phyloP scores from a whole-genome alignment of 805 yeast genomes.

The Yarrowia deformans region DNA sequence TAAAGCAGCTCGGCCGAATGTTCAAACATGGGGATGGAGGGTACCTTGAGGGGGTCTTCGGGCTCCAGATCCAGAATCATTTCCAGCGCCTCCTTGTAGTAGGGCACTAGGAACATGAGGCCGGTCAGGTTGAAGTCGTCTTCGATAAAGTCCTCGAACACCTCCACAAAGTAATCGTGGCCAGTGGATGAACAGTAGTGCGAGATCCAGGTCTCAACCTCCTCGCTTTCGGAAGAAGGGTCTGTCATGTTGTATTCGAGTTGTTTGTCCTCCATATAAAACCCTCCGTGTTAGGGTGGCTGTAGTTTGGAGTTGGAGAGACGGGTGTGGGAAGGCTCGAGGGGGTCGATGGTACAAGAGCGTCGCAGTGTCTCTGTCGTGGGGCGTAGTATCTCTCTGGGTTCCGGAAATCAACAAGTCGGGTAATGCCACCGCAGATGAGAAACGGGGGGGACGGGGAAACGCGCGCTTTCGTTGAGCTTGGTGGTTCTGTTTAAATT shows the following conservation, averaged over 20 bases:
- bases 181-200: conserved; percentile 80
- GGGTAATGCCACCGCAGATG: neutral
- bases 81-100: conserved; percentile 89
- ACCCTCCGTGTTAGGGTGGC: no score
- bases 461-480: conserved; percentile 15
- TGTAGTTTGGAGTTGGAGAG: no score
- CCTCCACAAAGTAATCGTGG: conserved; percentile 91
- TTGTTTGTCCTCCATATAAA: conserved; percentile 23
- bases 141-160: conserved; percentile 89
- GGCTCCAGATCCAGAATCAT: conserved; percentile 86
- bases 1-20: conserved; percentile 91
- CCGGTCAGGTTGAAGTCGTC: conserved; percentile 98
- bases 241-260: conserved; percentile 36
- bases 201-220: conserved; percentile 80
- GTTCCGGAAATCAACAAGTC: neutral
- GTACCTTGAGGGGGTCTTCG: conserved; percentile 61
- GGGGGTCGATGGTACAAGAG: neutral
- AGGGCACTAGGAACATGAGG: conserved; percentile 81
- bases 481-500: conserved; percentile 2
- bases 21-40: conserved; percentile 77
- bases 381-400: neutral
- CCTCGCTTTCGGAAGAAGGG: conserved; percentile 48
- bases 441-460: neutral
- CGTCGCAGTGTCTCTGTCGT: neutral
- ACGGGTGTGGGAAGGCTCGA: no score